Evolutionary conservation across 768 basidiomycete species (phyloP), one percentile per base, ranked within the genome.

Genomic region (Pulveroboletus ravenelii): DNA sequence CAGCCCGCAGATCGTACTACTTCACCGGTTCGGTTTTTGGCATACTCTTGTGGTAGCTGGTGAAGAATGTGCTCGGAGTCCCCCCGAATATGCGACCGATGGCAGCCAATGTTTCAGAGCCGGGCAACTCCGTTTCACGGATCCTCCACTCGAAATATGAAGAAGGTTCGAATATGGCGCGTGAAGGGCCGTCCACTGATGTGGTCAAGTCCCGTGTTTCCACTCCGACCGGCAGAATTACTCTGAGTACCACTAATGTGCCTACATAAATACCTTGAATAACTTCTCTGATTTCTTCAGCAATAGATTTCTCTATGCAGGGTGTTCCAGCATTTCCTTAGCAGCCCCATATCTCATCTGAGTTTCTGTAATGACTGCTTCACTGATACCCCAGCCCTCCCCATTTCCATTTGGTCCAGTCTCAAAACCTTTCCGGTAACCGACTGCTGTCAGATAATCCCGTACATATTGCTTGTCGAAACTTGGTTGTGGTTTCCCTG

Each of bases 391-490:
- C 81, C 94, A 96, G 6, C 91, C 92, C 43, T 83, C 74, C 13
- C 81, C 80, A 47, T 79, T 74, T 29, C 85, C 82, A 52, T 79
- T 72, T 0, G 80, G 80, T 12, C 89, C 90, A 45, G 72, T 78
- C 65, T 93, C 90, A n/a, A 89, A 66, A 1, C 89, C 89, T 63
- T 86, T 87, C 56, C 70, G 74, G 63, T 89, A 93, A 1, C 92
- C 92, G 7, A 73, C 71, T 25, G 70, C 62, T 10, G 85, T 84
- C 27, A 99, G 72, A 85, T 92, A 91, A 64, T 98, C 94, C 17
- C 96, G 76, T 49, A 98, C 72, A 62, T 88, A 97, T 70, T 99
- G 96, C 71, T 98, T 99, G 68, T 98, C 96, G 62, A 96, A 98
- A 62, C 91, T 92, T 17, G 86, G 81, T 69, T 96, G 95, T 0